Conservation (phyloP, 805 yeast genomes). For the Candida schatavii region DNA sequence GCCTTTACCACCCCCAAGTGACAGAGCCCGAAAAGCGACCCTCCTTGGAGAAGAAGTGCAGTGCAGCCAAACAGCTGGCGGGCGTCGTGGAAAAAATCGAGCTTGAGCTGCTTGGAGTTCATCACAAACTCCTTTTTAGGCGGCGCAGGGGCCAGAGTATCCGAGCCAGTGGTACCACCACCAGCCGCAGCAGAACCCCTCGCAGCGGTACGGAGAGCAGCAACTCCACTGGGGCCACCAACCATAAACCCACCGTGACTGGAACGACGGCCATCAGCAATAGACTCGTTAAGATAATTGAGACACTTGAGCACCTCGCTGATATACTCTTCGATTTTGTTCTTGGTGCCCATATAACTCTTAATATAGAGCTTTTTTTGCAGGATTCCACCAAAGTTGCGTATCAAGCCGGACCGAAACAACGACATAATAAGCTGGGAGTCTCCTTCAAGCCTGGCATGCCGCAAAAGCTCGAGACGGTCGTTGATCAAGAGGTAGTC, state of each 20-base stretch:
- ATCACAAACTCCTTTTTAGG: slow-evolving; percentile 26
- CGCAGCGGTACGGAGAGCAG: too few species aligned
- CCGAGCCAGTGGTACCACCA: too few species aligned
- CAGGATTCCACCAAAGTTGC: slow-evolving; percentile 91
- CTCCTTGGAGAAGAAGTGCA: slow-evolving; percentile 90
- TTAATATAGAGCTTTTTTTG: slow-evolving; percentile 75
- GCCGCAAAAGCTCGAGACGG: slow-evolving; percentile 58
- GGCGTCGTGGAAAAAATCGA: slow-evolving; percentile 81
- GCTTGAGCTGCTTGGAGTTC: slow-evolving; percentile 55
- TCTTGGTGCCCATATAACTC: slow-evolving; percentile 84
- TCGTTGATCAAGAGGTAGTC: slow-evolving; percentile 82
- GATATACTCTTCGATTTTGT: slow-evolving; percentile 82
- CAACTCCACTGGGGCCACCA: background rate
- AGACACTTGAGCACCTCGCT: slow-evolving; percentile 71
- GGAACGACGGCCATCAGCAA: slow-evolving; percentile 16
- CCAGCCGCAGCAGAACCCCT: too few species aligned
- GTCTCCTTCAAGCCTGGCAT: slow-evolving; percentile 61
- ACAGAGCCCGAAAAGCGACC: slow-evolving; percentile 89
- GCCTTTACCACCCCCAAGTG: slow-evolving; percentile 92
- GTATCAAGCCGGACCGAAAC: slow-evolving; percentile 75
- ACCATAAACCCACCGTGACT: too few species aligned
- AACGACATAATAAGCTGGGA: slow-evolving; percentile 57
- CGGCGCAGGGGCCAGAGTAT: slow-evolving; percentile 10
- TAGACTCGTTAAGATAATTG: slow-evolving; percentile 51
- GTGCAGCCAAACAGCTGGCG: slow-evolving; percentile 87